Evolutionary conservation across 345 rosid species (phyloP).

Genomic region (Aquilaria yunnanensis): DNA sequence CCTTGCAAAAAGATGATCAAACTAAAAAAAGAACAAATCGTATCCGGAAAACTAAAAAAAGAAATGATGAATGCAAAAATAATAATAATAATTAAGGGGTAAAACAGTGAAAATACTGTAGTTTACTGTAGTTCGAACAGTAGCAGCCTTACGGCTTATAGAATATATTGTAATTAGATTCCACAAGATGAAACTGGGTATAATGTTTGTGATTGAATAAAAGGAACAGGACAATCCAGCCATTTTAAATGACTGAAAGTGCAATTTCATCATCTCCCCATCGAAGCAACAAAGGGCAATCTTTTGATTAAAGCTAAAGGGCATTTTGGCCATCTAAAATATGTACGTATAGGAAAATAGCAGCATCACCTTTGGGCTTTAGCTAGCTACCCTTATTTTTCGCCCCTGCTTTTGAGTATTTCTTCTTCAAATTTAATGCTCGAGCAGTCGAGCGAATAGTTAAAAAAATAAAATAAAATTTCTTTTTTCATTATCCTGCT

Average conservation of each 20-base stretch:
- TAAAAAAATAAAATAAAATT: neutral
- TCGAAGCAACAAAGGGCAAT: slow-evolving; percentile 40
- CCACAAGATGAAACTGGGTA: too few species aligned
- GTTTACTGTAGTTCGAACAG: too few species aligned
- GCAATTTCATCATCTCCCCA: slow-evolving; percentile 40
- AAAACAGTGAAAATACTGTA: too few species aligned
- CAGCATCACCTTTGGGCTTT: slow-evolving; percentile 32
- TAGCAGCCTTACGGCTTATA: too few species aligned
- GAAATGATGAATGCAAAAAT: too few species aligned
- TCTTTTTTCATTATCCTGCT: neutral
- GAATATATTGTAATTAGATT: too few species aligned
- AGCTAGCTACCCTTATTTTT: slow-evolving; percentile 40
- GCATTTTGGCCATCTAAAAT: slow-evolving; percentile 33
- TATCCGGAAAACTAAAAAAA: too few species aligned
- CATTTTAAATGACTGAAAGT: slow-evolving; percentile 39
- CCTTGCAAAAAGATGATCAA: too few species aligned
- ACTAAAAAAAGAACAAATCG: too few species aligned
- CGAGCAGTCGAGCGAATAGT: neutral
- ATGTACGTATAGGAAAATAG: slow-evolving; percentile 12
- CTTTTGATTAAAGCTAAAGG: slow-evolving; percentile 55
- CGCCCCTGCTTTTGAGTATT: slow-evolving; percentile 19
- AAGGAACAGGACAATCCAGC: slow-evolving; percentile 32
- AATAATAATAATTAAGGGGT: too few species aligned
- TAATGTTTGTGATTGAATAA: slow-evolving; percentile 17
- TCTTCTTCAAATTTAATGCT: slow-evolving; percentile 1